These are phyloP conservation scores for Citrullus colocynthis DNA, from an alignment of 306 rosid genomes.

Conservation along the genomic window DNA sequence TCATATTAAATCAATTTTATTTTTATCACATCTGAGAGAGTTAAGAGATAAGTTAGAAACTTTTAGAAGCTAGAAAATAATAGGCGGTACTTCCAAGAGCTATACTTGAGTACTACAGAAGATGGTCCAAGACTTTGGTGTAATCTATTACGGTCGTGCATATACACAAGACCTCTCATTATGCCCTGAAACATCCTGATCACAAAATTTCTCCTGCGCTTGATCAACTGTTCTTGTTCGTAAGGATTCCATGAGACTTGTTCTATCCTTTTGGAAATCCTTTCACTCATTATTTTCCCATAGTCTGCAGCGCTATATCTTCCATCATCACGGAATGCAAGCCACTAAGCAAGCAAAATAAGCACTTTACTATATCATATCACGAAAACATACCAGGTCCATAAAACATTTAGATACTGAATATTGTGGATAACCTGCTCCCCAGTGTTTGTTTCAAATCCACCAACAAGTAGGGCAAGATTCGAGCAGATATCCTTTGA, in stretches of 20 bases:
- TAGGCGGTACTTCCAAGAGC: slow-evolving; percentile 2
- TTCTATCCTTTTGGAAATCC: slow-evolving; percentile 29
- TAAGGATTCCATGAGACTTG: slow-evolving; percentile 54
- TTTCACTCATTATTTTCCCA: slow-evolving; percentile 63
- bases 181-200: slow-evolving; percentile 60
- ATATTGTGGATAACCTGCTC: slow-evolving; percentile 53
- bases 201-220: slow-evolving; percentile 50
- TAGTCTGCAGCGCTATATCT: slow-evolving; percentile 82
- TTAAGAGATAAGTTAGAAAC: background rate
- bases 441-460: slow-evolving; percentile 83
- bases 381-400: background rate
- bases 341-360: slow-evolving; percentile 54
- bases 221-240: slow-evolving; percentile 40
- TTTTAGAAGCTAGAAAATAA: slow-evolving; percentile 8
- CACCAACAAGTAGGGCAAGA: slow-evolving; percentile 65
- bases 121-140: slow-evolving; percentile 98
- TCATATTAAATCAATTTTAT: background rate
- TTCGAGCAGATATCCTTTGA: slow-evolving; percentile 43
- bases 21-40: too few relatives aligned
- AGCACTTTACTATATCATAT: background rate
- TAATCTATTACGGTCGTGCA: slow-evolving; percentile 66
- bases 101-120: slow-evolving; percentile 78
- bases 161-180: slow-evolving; percentile 66
- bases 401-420: background rate
- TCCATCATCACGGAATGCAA: slow-evolving; percentile 87